A percentile compares a stretch with the other conserved stretches of the same genome.
phyloP scores from a whole-genome alignment of 352 stramenopile genomes.

The Saprolegnia diclina region DNA sequence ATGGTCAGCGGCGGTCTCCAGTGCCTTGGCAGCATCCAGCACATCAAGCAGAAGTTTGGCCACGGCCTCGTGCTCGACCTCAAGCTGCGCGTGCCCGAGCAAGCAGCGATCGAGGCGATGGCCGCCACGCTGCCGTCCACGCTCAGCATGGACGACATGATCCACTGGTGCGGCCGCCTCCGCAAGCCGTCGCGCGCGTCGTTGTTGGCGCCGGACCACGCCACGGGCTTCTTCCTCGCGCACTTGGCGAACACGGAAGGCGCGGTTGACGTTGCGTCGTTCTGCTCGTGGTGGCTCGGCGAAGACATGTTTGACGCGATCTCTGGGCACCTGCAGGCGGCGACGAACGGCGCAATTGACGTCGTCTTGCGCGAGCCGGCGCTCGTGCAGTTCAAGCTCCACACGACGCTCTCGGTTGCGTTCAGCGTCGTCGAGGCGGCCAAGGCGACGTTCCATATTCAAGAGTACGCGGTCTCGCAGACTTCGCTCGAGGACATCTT shows the following conservation, averaged over 20 bases:
- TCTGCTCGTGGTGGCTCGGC: constrained; percentile 58
- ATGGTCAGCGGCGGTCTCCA: constrained; percentile 94
- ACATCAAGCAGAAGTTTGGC: constrained; percentile 87
- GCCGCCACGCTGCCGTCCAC: constrained; percentile 30
- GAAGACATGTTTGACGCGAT: constrained; percentile 48
- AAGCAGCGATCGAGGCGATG: neutral
- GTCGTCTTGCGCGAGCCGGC: constrained; percentile 56
- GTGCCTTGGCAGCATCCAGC: constrained; percentile 91
- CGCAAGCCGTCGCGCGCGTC: constrained; percentile 25
- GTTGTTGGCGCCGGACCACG: constrained; percentile 30
- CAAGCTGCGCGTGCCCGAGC: constrained; percentile 41
- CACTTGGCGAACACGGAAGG: constrained; percentile 27
- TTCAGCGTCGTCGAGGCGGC: constrained; percentile 53
- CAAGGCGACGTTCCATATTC: constrained; percentile 33
- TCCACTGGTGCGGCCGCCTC: constrained; percentile 23
- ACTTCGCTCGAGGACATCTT: constrained; percentile 86
- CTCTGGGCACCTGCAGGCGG: constrained; percentile 32
- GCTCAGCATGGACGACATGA: too few relatives aligned
- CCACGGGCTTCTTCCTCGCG: constrained; percentile 30
- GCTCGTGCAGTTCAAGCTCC: constrained; percentile 57
- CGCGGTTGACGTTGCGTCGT: constrained; percentile 29
- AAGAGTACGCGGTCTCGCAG: constrained; percentile 77
- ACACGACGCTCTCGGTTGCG: constrained; percentile 30
- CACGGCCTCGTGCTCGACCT: constrained; percentile 78
- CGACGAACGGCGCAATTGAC: constrained; percentile 27